Percentiles rank a stretch among this genome's conserved stretches.
Conservation (phyloP, 192 early-diverging fungal species). For the Helicostylum pulchrum region DNA sequence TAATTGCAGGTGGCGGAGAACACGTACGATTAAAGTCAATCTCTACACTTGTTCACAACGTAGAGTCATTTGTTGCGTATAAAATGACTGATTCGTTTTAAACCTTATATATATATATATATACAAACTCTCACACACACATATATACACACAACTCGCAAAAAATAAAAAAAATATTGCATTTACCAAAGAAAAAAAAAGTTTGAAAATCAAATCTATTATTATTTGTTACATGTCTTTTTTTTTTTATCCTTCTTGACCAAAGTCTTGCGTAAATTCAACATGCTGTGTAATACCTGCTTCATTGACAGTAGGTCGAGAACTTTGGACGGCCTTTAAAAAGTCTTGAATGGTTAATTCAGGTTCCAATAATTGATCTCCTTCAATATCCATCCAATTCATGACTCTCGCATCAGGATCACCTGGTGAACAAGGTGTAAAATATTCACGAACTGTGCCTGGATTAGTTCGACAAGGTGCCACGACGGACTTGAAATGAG, state of each 20-base stretch:
- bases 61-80: constrained; percentile 88
- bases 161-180: too few species aligned
- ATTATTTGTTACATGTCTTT: too few species aligned
- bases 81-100: constrained; percentile 36
- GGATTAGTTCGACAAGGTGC: constrained; percentile 59
- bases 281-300: constrained; percentile 79
- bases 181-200: too few species aligned
- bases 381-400: constrained; percentile 81
- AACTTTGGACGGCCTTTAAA: constrained; percentile 70
- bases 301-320: constrained; percentile 79
- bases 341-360: constrained; percentile 85
- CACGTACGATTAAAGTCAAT: constrained; percentile 82
- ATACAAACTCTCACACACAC: too few species aligned
- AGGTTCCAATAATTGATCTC: constrained; percentile 91
- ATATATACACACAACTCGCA: too few species aligned
- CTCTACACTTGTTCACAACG: constrained; percentile 77
- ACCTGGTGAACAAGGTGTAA: constrained; percentile 95
- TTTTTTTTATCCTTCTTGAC: constrained; percentile 16
- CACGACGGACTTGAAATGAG: constrained; percentile 79
- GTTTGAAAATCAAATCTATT: too few species aligned
- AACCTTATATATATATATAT: not conserved
- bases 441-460: constrained; percentile 46
- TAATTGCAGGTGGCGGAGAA: constrained; percentile 80
- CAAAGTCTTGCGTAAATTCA: constrained; percentile 89
- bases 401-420: constrained; percentile 83